A percentile compares a stretch with the other conserved stretches of the same genome.
phyloP scores from a whole-genome alignment of 192 early-diverging fungal genomes.

The Coemansia sp. region DNA sequence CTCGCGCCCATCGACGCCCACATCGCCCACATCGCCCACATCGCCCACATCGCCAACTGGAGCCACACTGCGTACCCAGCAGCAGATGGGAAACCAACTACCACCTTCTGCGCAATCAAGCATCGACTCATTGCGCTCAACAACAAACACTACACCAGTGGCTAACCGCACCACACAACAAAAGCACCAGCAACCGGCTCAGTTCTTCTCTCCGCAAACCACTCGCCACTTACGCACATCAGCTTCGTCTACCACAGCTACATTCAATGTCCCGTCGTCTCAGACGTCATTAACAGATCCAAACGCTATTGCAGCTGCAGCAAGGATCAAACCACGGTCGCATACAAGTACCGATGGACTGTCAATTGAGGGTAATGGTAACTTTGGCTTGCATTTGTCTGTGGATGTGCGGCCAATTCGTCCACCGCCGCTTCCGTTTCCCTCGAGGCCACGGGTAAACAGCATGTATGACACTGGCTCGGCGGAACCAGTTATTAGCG shows the following conservation, averaged over 20 bases:
- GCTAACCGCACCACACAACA: neutral
- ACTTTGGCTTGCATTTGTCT: neutral
- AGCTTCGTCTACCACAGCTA: neutral
- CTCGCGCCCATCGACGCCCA: constrained; percentile 48
- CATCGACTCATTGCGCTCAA: constrained; percentile 23
- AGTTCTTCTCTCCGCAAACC: neutral
- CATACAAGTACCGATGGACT: constrained; percentile 21
- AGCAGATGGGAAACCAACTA: neutral
- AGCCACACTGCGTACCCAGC: neutral
- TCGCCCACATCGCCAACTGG: constrained; percentile 5
- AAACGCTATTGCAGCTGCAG: neutral
- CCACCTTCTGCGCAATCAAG: constrained; percentile 22
- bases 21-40: constrained; percentile 3
- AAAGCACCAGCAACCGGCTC: neutral
- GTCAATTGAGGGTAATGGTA: neutral
- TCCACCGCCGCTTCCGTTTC: constrained; percentile 2
- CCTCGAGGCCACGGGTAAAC: constrained; percentile 27
- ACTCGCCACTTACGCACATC: neutral
- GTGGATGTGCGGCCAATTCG: neutral
- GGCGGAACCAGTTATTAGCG: neutral
- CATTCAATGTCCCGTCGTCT: neutral
- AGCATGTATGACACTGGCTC: constrained; percentile 29
- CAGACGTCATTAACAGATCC: neutral
- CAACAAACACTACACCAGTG: neutral
- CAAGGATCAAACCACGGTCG: constrained; percentile 34